Evolutionary conservation across 148 eudicot genomes (phyloP).

Genomic region (Polygonum maritimum): DNA sequence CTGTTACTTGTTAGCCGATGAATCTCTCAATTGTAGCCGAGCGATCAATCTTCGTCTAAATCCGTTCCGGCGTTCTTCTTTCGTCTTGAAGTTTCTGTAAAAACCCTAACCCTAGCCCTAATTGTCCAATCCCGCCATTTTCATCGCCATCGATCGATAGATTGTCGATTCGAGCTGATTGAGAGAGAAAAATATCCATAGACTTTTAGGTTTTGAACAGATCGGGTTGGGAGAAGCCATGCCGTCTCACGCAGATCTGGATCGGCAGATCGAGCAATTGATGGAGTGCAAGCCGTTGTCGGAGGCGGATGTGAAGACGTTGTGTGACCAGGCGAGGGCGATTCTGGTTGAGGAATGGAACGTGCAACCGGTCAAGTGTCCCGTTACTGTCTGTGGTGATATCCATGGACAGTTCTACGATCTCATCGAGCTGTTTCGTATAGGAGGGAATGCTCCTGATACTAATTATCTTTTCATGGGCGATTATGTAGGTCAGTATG

Average conservation of each 20-base stretch:
- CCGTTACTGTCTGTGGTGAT: conserved; percentile 44
- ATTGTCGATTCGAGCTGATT: neutral
- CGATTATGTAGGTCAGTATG: conserved; percentile 39
- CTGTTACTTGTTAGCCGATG: neutral
- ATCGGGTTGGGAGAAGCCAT: conserved; percentile 11
- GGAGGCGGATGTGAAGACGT: conserved; percentile 34
- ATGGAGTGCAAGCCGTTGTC: conserved; percentile 43
- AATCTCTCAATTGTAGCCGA: neutral
- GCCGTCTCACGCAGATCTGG: conserved; percentile 30
- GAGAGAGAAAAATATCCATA: neutral
- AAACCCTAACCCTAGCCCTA: conserved; percentile 14
- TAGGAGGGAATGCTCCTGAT: conserved; percentile 39
- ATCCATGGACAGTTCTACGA: conserved; percentile 47
- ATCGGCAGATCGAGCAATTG: conserved; percentile 40
- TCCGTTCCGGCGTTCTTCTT: neutral
- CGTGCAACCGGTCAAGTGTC: conserved; percentile 46
- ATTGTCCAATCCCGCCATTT: neutral
- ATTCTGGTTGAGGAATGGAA: conserved; percentile 38
- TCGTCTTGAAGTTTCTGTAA: neutral
- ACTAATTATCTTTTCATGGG: conserved; percentile 51
- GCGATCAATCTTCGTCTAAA: neutral
- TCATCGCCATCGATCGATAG: neutral
- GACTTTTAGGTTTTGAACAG: neutral
- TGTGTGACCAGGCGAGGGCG: conserved; percentile 41
- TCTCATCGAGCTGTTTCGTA: conserved; percentile 37